These are phyloP conservation scores for Erodium moschatum DNA, from an alignment of 441 rosid species.

Conservation along the genomic window DNA sequence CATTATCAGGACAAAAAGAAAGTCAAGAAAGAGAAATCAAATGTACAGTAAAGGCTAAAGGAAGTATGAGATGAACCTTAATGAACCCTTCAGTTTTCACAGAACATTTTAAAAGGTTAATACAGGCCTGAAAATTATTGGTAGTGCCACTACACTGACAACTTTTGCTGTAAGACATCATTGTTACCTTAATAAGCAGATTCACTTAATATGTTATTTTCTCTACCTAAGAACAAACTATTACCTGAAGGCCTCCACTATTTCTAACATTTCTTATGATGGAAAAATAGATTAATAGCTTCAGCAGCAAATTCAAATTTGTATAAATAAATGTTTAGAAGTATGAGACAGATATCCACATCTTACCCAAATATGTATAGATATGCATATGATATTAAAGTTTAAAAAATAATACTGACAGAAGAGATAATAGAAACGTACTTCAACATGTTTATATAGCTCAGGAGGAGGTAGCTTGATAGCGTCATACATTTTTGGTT, in stretches of 20 bases:
- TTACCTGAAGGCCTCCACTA: background rate
- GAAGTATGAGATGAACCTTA: background rate
- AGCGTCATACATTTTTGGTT: slow-evolving; percentile 83
- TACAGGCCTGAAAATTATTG: background rate
- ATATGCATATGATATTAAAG: background rate
- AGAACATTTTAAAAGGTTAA: background rate
- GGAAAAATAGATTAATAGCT: background rate
- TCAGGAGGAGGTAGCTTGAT: slow-evolving; percentile 84
- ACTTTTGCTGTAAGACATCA: background rate
- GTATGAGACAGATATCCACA: slow-evolving; percentile 1
- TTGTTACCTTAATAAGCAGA: background rate
- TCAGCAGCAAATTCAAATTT: background rate
- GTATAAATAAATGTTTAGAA: background rate
- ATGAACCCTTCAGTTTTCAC: slow-evolving; percentile 6
- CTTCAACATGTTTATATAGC: slow-evolving; percentile 80
- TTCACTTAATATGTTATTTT: background rate
- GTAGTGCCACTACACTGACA: background rate
- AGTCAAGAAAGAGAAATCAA: background rate
- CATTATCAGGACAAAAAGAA: background rate
- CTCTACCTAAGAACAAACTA: background rate
- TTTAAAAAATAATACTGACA: background rate
- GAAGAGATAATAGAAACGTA: slow-evolving; percentile 24
- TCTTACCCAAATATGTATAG: too few species aligned
- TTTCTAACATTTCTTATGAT: background rate
- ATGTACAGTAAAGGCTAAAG: slow-evolving; percentile 2